Percentiles rank a stretch among this genome's conserved stretches.
Conservation (phyloP, 2,329 filamentous ascomycete species). For the Hymenoscyphus scutula region DNA sequence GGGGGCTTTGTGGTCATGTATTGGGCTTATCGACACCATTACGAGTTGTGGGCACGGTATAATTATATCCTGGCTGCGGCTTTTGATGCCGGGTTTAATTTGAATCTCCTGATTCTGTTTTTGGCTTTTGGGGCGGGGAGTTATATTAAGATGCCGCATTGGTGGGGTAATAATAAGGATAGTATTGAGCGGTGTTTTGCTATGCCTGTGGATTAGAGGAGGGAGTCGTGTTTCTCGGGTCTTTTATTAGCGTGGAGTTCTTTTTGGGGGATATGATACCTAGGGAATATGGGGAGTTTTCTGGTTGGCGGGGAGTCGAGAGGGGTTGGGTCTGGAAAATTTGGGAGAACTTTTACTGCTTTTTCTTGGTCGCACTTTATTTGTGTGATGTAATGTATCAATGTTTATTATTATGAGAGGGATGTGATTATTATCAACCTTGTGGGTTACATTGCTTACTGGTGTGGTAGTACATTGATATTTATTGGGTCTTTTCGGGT, state of each 20-base stretch:
- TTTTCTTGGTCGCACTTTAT: neutral
- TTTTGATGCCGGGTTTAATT: constrained; percentile 61
- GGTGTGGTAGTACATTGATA: neutral
- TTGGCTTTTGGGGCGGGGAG: constrained; percentile 56
- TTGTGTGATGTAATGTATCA: neutral
- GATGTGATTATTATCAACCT: neutral
- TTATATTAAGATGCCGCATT: constrained; percentile 57
- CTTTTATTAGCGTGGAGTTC: neutral
- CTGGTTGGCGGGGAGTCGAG: neutral
- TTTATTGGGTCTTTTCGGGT: neutral
- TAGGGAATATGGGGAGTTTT: neutral
- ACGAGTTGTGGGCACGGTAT: constrained; percentile 57
- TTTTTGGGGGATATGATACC: neutral
- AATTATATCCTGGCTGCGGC: constrained; percentile 61
- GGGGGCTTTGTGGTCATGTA: constrained; percentile 62
- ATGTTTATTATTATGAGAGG: neutral
- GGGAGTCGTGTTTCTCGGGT: neutral
- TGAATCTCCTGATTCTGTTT: constrained; percentile 61
- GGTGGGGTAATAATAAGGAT: constrained; percentile 59
- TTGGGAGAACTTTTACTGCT: neutral
- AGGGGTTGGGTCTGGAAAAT: neutral
- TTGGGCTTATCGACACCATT: constrained; percentile 54
- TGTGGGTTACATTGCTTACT: neutral
- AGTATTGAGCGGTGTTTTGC: constrained; percentile 60
- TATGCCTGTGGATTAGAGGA: constrained; percentile 32